Base-by-base conservation (phyloP, 371 early-diverging fungal genomes). In the Umbelopsis sp. region DNA sequence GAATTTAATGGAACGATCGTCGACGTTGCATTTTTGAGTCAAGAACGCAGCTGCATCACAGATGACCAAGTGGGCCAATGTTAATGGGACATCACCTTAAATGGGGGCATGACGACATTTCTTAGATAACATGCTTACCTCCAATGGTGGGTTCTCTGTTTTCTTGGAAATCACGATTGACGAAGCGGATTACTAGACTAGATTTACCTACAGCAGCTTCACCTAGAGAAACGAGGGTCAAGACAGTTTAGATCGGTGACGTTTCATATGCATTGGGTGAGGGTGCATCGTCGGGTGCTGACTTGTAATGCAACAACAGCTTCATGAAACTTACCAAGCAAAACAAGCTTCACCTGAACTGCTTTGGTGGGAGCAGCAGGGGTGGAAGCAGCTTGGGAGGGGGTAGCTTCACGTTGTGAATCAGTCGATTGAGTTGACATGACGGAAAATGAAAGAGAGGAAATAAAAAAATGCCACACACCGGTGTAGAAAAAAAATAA, bases 101-200 rank as follows among this genome's bases (percentile, higher is more conserved):
- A 16, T 29, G 14, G 44, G 22, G 22, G 29, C 41, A 24, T 63
- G 65, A 48, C 24, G 63, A 63, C 53, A 14, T 41, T 41, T 0
- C 20, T 52, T 18, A 63, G 46, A 50, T 29, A 41, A 37, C 24
- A 63, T 65, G 14, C 57, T 65, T 83, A 92, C 94, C 94, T 77
- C 98, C 98, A 77, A 98, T 98, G 35, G 99, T 99, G 38, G 97
- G 97, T 73, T 97, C 98, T 81, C 95, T 92, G 80, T 97, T 95
- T 67, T 97, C 97, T 70, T 92, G 87, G 77, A 96, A 99, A 80
- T 96, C 92, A 79, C 95, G 91, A 79, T 94, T 95, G 41, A 96
- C 96, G 76, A 97, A 97, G 38, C 99, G 93, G 63, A 86, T 74
- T 38, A 89, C 90, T 48, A 92, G 77, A 82, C 91, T 91, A 25